Conservation (phyloP, 2,329 filamentous ascomycete species). For the Graphilbum sp. region DNA sequence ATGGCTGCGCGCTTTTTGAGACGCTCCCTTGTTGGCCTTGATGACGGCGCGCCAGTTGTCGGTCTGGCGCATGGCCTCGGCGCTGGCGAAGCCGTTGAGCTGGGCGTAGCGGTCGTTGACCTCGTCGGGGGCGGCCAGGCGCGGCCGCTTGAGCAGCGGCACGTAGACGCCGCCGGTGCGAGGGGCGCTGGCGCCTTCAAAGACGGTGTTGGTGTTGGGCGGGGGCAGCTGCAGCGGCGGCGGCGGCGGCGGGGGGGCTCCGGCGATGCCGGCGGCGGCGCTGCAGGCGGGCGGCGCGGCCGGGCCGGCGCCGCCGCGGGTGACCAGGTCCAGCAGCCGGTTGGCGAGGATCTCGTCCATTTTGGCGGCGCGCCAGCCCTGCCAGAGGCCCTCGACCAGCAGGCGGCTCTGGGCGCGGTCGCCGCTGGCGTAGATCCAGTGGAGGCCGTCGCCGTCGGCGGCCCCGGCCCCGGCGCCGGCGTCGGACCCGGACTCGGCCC, state of each 20-base stretch:
- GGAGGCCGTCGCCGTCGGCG: slow-evolving; percentile 49
- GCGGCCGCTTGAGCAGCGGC: slow-evolving; percentile 33
- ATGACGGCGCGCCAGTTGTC: slow-evolving; percentile 18
- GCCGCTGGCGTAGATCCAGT: slow-evolving; percentile 70
- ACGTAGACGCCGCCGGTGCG: slow-evolving; percentile 36
- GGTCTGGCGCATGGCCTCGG: slow-evolving; percentile 29
- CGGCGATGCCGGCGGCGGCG: slow-evolving; percentile 9
- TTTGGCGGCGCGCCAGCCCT: slow-evolving; percentile 66
- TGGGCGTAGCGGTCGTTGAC: slow-evolving; percentile 46
- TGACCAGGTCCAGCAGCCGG: slow-evolving; percentile 50
- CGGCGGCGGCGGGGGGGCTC: slow-evolving; percentile 27
- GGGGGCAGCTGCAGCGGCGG: neutral
- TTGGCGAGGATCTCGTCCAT: slow-evolving; percentile 78
- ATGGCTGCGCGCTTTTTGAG: no score
- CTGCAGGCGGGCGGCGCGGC: neutral
- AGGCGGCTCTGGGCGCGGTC: slow-evolving; percentile 36
- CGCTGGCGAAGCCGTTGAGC: slow-evolving; percentile 37
- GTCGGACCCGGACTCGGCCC: slow-evolving; percentile 20
- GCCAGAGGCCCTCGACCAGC: slow-evolving; percentile 64
- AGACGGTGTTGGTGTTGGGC: slow-evolving; percentile 21
- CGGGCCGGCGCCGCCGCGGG: slow-evolving; percentile 9
- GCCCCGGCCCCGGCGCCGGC: slow-evolving; percentile 21
- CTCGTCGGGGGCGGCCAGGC: slow-evolving; percentile 33
- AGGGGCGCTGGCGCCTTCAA: slow-evolving; percentile 38
- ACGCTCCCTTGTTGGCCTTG: slow-evolving; percentile 15